Percentiles rank a stretch among this genome's conserved stretches.
Conservation (phyloP, 805 yeast species). For the Hyphopichia homilentoma region DNA sequence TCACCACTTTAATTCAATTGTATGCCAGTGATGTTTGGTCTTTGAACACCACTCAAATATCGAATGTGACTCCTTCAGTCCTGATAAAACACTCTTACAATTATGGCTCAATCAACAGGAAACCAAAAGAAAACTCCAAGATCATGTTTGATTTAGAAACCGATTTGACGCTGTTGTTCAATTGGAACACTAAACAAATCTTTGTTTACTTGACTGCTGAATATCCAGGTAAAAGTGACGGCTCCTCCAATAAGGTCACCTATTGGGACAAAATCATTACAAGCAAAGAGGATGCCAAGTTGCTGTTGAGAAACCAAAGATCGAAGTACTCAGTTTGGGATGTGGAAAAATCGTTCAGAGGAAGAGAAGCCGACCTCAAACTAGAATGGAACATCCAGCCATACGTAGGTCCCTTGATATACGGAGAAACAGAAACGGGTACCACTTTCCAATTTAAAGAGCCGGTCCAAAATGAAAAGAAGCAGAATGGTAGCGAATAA, state of each 20-base stretch:
- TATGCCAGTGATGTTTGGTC: slow-evolving; percentile 41
- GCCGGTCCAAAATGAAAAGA: slow-evolving; percentile 11
- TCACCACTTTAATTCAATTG: slow-evolving; percentile 49
- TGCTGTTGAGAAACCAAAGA: slow-evolving; percentile 49
- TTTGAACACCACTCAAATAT: slow-evolving; percentile 32
- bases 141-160: slow-evolving; percentile 67
- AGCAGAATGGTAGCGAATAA: slow-evolving; percentile 3
- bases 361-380: slow-evolving; percentile 62
- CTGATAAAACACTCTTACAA: slow-evolving; percentile 52
- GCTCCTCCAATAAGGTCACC: slow-evolving; percentile 62
- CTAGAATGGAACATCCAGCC: slow-evolving; percentile 95
- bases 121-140: slow-evolving; percentile 73
- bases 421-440: slow-evolving; percentile 48
- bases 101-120: slow-evolving; percentile 64
- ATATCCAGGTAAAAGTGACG: slow-evolving; percentile 49
- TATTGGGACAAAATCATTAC: slow-evolving; percentile 88
- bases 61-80: slow-evolving; percentile 35
- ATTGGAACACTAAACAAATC: slow-evolving; percentile 97
- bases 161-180: slow-evolving; percentile 78
- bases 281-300: slow-evolving; percentile 51
- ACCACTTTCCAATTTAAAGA: slow-evolving; percentile 29
- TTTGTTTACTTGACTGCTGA: slow-evolving; percentile 88
- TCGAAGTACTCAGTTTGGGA: slow-evolving; percentile 90
- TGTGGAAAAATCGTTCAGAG: slow-evolving; percentile 55
- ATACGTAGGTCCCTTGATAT: slow-evolving; percentile 72